These are phyloP conservation scores for Flaveria trinervia DNA, from an alignment of 129 eudicot genomes.

Conservation along the genomic window DNA sequence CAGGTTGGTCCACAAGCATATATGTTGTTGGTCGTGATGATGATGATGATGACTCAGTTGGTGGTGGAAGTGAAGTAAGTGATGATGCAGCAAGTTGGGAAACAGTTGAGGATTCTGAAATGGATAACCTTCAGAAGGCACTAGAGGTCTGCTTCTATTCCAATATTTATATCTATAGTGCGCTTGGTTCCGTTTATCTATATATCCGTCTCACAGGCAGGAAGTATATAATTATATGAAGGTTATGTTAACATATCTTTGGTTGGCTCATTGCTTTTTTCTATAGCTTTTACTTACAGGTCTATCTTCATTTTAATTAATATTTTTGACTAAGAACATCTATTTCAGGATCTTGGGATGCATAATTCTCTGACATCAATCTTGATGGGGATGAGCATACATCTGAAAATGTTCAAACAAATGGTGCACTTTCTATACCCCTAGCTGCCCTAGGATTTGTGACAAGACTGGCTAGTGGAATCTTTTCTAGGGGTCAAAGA, in stretches of 20 bases:
- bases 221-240: background rate
- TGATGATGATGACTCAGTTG: constrained; percentile 85
- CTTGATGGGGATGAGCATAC: constrained; percentile 51
- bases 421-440: constrained; percentile 82
- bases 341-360: constrained; percentile 53
- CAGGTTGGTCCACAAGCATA: constrained; percentile 99
- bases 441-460: constrained; percentile 75
- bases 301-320: background rate
- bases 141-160: constrained; percentile 51
- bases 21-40: constrained; percentile 96
- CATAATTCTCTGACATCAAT: constrained; percentile 46
- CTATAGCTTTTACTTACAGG: background rate
- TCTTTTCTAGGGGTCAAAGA: constrained; percentile 76
- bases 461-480: constrained; percentile 81
- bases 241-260: background rate
- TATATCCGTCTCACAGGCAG: constrained; percentile 25
- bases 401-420: constrained; percentile 57
- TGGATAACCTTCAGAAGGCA: constrained; percentile 55
- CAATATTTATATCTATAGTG: constrained; percentile 17
- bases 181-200: constrained; percentile 1
- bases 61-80: constrained; percentile 76
- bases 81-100: constrained; percentile 99
- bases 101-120: constrained; percentile 83
- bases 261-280: constrained; percentile 9
- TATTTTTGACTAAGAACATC: background rate